Conservation (phyloP, 2,329 filamentous ascomycete species). For the Penicillium freii region DNA sequence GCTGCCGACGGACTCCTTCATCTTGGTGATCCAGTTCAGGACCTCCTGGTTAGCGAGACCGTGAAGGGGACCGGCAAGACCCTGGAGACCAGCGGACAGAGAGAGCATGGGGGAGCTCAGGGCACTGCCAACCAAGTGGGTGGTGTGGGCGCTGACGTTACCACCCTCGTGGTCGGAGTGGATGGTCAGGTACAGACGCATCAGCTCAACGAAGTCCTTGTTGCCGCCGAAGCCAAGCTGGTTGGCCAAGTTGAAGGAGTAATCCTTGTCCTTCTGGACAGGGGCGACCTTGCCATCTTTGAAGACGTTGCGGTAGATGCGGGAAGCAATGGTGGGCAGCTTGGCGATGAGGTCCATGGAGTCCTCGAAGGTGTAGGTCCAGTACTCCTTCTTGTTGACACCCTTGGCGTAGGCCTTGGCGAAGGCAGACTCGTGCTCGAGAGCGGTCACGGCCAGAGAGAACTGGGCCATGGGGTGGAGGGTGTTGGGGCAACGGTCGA, state of each 20-base stretch:
- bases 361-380: slow-evolving; percentile 98
- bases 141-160: slow-evolving; percentile 97
- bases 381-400: slow-evolving; percentile 99
- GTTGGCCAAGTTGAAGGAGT: slow-evolving; percentile 99
- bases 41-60: slow-evolving; percentile 99
- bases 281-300: slow-evolving; percentile 98
- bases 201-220: slow-evolving; percentile 94
- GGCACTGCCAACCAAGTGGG: slow-evolving; percentile 93
- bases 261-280: slow-evolving; percentile 98
- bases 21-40: slow-evolving; percentile 97
- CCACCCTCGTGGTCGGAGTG: slow-evolving; percentile 99
- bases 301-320: slow-evolving; percentile 99
- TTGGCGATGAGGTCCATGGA: slow-evolving; percentile 99
- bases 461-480: slow-evolving; percentile 99
- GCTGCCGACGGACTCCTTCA: slow-evolving; percentile 92
- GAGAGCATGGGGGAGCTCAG: slow-evolving; percentile 98
- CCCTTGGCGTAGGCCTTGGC: slow-evolving; percentile 98
- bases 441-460: slow-evolving; percentile 93
- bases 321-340: slow-evolving; percentile 94
- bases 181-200: slow-evolving; percentile 99
- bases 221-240: slow-evolving; percentile 96
- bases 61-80: slow-evolving; percentile 96
- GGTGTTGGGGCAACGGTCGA: slow-evolving; percentile 98
- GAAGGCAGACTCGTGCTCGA: slow-evolving; percentile 97
- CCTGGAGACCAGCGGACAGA: slow-evolving; percentile 92